Conservation (phyloP, 2,329 filamentous ascomycete species). For the Ilyonectria mors-panacis region DNA sequence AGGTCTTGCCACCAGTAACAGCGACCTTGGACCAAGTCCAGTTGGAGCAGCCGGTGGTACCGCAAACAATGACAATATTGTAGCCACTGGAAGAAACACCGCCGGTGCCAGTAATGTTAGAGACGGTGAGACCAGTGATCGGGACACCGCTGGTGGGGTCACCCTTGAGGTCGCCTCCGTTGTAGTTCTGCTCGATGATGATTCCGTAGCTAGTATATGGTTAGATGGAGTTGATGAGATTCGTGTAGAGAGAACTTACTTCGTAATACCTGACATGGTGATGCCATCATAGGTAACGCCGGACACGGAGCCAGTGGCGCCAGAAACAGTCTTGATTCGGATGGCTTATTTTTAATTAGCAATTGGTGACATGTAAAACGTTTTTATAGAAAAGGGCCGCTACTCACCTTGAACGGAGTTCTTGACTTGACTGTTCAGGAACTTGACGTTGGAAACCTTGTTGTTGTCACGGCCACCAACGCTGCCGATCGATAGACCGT, state of each 20-base stretch:
- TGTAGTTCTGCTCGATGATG: constrained; percentile 61
- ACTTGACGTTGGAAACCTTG: constrained; percentile 64
- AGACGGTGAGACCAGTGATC: constrained; percentile 63
- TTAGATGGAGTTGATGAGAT: background rate
- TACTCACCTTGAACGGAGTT: constrained; percentile 65
- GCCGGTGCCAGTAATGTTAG: constrained; percentile 57
- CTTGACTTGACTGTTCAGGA: constrained; percentile 62
- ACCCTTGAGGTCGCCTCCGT: constrained; percentile 62
- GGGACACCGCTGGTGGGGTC: constrained; percentile 62
- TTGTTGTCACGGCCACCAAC: constrained; percentile 66
- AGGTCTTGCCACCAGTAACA: constrained; percentile 23
- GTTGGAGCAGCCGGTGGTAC: constrained; percentile 57
- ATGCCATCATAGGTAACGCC: constrained; percentile 61
- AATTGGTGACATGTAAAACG: background rate
- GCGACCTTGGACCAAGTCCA: constrained; percentile 52
- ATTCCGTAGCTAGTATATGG: constrained; percentile 50
- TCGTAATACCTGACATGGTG: constrained; percentile 57
- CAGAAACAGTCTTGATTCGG: constrained; percentile 64
- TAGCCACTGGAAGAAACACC: constrained; percentile 54
- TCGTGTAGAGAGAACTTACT: constrained; percentile 32
- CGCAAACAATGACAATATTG: constrained; percentile 69
- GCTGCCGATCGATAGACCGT: constrained; percentile 60
- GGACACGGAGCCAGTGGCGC: constrained; percentile 60
- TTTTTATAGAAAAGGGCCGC: rapidly evolving
- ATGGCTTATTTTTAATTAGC: constrained; percentile 40